These are phyloP conservation scores for Colletotrichum camelliae DNA, from an alignment of 2,329 filamentous ascomycete genomes.

Conservation along the genomic window DNA sequence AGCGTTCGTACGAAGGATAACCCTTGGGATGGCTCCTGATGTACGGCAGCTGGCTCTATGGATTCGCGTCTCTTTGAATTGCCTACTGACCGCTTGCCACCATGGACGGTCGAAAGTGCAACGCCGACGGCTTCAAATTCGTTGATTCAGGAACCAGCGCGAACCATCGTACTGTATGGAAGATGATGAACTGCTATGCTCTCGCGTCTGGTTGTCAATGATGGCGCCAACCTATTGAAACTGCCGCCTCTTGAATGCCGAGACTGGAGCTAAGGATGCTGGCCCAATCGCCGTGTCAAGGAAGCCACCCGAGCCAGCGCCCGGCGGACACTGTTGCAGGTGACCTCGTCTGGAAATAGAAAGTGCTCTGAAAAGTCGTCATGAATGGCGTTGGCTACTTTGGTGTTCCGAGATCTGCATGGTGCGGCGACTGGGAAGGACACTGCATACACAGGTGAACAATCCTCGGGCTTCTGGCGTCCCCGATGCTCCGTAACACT, in stretches of 20 bases:
- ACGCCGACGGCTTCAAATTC: background rate
- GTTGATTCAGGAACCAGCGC: background rate
- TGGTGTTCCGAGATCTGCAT: background rate
- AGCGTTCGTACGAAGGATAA: background rate
- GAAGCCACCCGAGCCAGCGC: background rate
- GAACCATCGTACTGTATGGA: background rate
- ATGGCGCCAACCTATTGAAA: background rate
- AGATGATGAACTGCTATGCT: background rate
- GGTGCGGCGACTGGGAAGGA: background rate
- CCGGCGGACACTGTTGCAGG: background rate
- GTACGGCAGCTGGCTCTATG: background rate
- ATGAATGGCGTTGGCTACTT: background rate
- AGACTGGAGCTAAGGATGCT: background rate
- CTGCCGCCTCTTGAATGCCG: background rate
- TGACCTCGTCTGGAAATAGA: background rate
- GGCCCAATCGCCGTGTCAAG: background rate
- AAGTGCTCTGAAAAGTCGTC: background rate
- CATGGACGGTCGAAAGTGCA: background rate
- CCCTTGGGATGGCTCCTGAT: no score
- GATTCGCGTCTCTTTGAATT: background rate
- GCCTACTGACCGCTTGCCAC: background rate
- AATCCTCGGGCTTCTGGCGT: background rate
- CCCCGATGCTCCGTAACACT: background rate
- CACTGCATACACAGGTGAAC: background rate
- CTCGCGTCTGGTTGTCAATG: background rate